Conservation (phyloP, 1,139 yeast genomes). For the Diutina catenulata region DNA sequence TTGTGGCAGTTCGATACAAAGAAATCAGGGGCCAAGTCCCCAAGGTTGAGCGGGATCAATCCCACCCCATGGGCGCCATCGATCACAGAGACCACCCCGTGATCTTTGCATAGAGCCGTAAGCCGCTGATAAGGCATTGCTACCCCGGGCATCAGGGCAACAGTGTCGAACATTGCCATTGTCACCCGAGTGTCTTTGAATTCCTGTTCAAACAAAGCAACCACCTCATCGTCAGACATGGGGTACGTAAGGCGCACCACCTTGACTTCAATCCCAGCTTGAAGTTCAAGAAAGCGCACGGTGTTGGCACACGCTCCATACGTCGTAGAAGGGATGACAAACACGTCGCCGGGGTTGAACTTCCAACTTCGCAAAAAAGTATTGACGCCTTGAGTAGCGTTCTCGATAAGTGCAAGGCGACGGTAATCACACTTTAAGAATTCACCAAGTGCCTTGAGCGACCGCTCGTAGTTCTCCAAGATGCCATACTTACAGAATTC, state of each 20-base stretch:
- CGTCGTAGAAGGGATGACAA: conserved; percentile 38
- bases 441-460: conserved; percentile 22
- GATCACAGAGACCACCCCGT: conserved; percentile 40
- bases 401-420: conserved; percentile 38
- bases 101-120: conserved; percentile 31
- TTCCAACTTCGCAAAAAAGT: conserved; percentile 44
- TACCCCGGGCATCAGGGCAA: conserved; percentile 56
- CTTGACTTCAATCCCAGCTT: conserved; percentile 32
- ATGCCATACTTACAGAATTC: conserved; percentile 17
- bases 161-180: conserved; percentile 39
- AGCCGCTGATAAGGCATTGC: conserved; percentile 44
- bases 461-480: conserved; percentile 14
- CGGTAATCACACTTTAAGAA: conserved; percentile 19
- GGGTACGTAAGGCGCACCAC: conserved; percentile 40
- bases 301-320: conserved; percentile 50
- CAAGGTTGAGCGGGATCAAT: conserved; percentile 34
- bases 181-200: neutral
- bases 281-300: conserved; percentile 31
- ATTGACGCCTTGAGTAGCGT: conserved; percentile 55
- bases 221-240: conserved; percentile 10
- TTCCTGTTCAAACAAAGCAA: neutral
- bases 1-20: conserved; percentile 57
- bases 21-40: conserved; percentile 44
- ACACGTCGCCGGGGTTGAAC: conserved; percentile 40
- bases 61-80: conserved; percentile 74